Conservation (phyloP, 805 yeast species). For the Nematodospora valgi region DNA sequence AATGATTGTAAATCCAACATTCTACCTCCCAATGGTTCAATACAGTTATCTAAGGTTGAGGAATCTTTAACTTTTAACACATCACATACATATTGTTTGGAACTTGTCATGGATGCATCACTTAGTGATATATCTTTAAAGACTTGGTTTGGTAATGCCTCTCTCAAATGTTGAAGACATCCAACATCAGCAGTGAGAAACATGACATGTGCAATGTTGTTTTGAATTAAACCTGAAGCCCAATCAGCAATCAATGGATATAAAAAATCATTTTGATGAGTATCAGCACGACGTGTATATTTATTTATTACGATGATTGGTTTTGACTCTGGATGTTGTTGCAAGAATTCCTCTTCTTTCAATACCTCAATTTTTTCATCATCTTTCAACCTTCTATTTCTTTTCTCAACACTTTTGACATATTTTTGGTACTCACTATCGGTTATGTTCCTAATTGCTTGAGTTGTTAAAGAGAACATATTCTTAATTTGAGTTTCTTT, state of each 20-base stretch:
- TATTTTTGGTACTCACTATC: conserved; percentile 29
- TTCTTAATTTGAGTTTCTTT: conserved; percentile 78
- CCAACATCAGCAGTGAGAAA: conserved; percentile 85
- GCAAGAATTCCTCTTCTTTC: conserved; percentile 78
- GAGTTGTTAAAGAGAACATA: conserved; percentile 68
- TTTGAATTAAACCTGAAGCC: conserved; percentile 74
- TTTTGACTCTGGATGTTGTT: conserved; percentile 78
- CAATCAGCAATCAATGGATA: conserved; percentile 80
- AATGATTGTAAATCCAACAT: conserved; percentile 91
- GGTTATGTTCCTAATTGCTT: conserved; percentile 69
- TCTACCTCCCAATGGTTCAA: conserved; percentile 88
- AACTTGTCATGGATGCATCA: conserved; percentile 74
- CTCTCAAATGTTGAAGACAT: conserved; percentile 60
- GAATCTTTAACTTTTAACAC: conserved; percentile 39
- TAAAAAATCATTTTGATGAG: conserved; percentile 53
- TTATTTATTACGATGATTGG: conserved; percentile 85
- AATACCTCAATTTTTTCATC: conserved; percentile 26
- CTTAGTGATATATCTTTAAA: conserved; percentile 70
- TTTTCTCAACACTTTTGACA: conserved; percentile 17
- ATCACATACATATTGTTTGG: conserved; percentile 63
- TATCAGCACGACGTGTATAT: conserved; percentile 53
- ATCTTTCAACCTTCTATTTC: conserved; percentile 17
- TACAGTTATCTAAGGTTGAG: conserved; percentile 47
- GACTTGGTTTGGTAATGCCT: conserved; percentile 82
- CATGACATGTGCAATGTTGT: conserved; percentile 86